These are phyloP conservation scores for Erythrobasidium yunnanense DNA, from an alignment of 768 basidiomycete genomes.

Conservation along the genomic window DNA sequence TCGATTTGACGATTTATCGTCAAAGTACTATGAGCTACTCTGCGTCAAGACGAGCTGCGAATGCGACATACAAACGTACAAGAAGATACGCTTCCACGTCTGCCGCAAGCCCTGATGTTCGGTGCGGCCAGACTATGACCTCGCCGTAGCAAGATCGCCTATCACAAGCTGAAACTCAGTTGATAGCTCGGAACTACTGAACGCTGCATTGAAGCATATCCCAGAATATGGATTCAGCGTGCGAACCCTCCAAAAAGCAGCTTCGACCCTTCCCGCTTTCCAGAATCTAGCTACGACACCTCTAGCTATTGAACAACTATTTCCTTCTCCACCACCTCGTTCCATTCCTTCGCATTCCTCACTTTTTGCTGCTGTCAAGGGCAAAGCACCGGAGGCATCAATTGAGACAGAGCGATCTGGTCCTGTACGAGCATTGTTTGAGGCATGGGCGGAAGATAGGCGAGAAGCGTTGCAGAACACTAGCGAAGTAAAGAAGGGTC, in stretches of 20 bases:
- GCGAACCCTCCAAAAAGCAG: background rate
- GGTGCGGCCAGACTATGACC: too few species aligned
- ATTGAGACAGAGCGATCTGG: background rate
- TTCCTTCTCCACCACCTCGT: background rate
- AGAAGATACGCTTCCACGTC: too few species aligned
- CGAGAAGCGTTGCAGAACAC: background rate
- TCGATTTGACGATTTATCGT: too few species aligned
- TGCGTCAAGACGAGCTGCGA: too few species aligned
- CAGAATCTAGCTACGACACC: background rate
- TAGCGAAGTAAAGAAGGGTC: background rate
- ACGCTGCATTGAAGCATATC: slow-evolving; percentile 1
- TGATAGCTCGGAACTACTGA: background rate
- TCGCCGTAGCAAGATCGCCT: too few species aligned
- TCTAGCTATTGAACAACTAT: slow-evolving; percentile 13
- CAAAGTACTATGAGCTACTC: too few species aligned
- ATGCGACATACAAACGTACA: too few species aligned
- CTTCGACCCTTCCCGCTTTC: background rate
- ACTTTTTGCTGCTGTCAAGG: background rate
- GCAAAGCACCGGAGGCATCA: background rate
- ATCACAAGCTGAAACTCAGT: background rate
- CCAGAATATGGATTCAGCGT: slow-evolving; percentile 16
- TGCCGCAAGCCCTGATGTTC: too few species aligned
- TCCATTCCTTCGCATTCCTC: background rate
- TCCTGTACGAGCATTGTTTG: slow-evolving; percentile 8
- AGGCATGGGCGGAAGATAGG: slow-evolving; percentile 12